These are phyloP conservation scores for Warburgia ugandensis DNA, from an alignment of 164 flowering plant genomes.

Conservation along the genomic window DNA sequence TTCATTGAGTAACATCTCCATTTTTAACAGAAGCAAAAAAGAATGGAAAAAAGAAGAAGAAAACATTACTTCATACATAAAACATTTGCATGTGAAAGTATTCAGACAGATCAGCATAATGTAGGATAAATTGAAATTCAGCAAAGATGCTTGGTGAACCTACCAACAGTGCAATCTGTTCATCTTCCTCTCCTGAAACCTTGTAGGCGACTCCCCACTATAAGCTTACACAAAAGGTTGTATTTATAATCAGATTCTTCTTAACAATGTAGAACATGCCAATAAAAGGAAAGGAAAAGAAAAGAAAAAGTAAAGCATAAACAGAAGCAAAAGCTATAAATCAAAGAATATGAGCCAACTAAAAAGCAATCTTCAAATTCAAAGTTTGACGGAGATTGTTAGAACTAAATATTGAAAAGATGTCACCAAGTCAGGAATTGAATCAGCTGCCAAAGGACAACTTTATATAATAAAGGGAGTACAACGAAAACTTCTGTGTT, in stretches of 20 bases:
- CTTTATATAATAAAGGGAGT: too few relatives aligned
- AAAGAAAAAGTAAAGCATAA: neutral
- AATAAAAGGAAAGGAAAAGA: neutral
- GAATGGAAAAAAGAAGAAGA: neutral
- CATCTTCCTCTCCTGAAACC: conserved; percentile 54
- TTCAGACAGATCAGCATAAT: neutral
- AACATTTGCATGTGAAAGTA: conserved; percentile 1
- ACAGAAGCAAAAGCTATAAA: too few relatives aligned
- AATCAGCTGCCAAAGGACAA: too few relatives aligned
- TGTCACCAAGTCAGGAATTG: too few relatives aligned
- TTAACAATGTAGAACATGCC: too few relatives aligned
- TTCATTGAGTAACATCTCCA: too few relatives aligned
- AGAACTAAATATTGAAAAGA: too few relatives aligned
- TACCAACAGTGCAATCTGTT: conserved; percentile 50
- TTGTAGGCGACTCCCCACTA: conserved; percentile 87
- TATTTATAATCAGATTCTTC: too few relatives aligned
- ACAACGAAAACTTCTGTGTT: too few relatives aligned
- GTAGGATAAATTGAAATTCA: neutral
- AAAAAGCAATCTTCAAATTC: too few relatives aligned
- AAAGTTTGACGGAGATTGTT: too few relatives aligned
- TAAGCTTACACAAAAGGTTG: conserved; percentile 1
- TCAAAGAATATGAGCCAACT: too few relatives aligned
- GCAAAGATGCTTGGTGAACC: neutral
- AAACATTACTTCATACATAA: neutral
- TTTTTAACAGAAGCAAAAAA: conserved; percentile 2